Conservation (phyloP, 2,329 filamentous ascomycete species). For the Penicillium sp. region DNA sequence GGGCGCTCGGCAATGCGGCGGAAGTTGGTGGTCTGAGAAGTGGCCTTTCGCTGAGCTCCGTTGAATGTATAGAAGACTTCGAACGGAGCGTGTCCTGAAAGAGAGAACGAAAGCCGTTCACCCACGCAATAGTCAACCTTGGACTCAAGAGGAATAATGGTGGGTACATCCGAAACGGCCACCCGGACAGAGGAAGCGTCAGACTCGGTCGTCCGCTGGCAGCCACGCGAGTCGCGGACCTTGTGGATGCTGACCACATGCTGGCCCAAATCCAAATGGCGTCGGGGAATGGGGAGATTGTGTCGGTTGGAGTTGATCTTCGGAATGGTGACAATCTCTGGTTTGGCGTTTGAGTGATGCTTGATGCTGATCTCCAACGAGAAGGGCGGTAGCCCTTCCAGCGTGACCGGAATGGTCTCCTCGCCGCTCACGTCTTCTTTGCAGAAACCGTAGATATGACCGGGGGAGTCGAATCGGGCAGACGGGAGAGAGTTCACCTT, state of each 20-base stretch:
- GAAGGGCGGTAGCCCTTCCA: slow-evolving; percentile 83
- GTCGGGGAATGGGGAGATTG: slow-evolving; percentile 77
- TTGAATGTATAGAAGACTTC: slow-evolving; percentile 90
- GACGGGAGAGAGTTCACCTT: slow-evolving; percentile 77
- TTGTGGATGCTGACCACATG: slow-evolving; percentile 86
- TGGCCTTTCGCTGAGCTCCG: slow-evolving; percentile 70
- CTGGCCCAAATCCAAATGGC: slow-evolving; percentile 79
- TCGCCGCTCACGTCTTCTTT: slow-evolving; percentile 75
- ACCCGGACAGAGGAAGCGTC: slow-evolving; percentile 77
- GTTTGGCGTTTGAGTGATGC: slow-evolving; percentile 73
- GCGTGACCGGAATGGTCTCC: slow-evolving; percentile 79
- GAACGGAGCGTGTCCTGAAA: slow-evolving; percentile 87
- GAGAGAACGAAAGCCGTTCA: slow-evolving; percentile 85
- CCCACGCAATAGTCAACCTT: slow-evolving; percentile 90
- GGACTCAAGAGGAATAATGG: slow-evolving; percentile 80
- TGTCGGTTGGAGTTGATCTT: slow-evolving; percentile 71
- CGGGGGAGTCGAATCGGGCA: slow-evolving; percentile 76
- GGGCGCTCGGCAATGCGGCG: slow-evolving; percentile 88
- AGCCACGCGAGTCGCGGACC: slow-evolving; percentile 81
- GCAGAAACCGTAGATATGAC: slow-evolving; percentile 94
- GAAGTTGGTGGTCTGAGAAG: slow-evolving; percentile 69
- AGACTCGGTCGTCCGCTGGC: slow-evolving; percentile 69
- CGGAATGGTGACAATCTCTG: slow-evolving; percentile 75
- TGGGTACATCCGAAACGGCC: slow-evolving; percentile 86
- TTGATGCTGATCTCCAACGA: slow-evolving; percentile 88